phyloP scores from a whole-genome alignment of 139 green algal species.

The Chlamydomonas sphaeroides region DNA sequence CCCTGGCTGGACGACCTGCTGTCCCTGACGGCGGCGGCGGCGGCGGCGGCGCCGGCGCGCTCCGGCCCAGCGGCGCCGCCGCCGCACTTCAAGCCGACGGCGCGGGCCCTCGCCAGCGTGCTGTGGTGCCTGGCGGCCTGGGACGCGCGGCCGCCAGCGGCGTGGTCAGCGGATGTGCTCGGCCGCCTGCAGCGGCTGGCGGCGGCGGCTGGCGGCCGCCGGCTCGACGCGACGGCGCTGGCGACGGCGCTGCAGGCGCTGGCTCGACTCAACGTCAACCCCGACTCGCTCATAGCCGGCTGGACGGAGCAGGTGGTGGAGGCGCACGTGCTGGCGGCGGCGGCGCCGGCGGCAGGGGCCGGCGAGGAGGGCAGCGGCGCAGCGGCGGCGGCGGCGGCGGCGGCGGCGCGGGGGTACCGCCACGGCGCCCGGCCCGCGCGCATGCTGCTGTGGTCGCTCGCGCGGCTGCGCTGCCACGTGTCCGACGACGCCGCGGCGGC shows the following conservation, averaged over 20 bases:
- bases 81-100: neutral
- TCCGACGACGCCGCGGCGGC: neutral
- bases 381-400: neutral
- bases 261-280: slow-evolving; percentile 9
- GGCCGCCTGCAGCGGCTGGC: slow-evolving; percentile 11
- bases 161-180: neutral
- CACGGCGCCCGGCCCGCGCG: neutral
- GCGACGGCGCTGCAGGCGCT: slow-evolving; percentile 15
- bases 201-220: neutral
- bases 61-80: too few species aligned
- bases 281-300: neutral
- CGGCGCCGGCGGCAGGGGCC: neutral
- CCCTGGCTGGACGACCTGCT: neutral
- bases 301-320: slow-evolving; percentile 8
- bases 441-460: slow-evolving; percentile 20
- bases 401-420: neutral
- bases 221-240: neutral
- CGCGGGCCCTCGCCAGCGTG: neutral
- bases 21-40: neutral
- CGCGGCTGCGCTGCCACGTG: neutral
- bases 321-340: neutral
- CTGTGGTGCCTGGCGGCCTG: slow-evolving; percentile 20
- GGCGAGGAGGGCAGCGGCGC: neutral
- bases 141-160: neutral
- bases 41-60: neutral